Evolutionary conservation across 2,329 filamentous ascomycete species (phyloP), one percentile per base, ranked within the genome.

Genomic region (Teratosphaeria destructans): DNA sequence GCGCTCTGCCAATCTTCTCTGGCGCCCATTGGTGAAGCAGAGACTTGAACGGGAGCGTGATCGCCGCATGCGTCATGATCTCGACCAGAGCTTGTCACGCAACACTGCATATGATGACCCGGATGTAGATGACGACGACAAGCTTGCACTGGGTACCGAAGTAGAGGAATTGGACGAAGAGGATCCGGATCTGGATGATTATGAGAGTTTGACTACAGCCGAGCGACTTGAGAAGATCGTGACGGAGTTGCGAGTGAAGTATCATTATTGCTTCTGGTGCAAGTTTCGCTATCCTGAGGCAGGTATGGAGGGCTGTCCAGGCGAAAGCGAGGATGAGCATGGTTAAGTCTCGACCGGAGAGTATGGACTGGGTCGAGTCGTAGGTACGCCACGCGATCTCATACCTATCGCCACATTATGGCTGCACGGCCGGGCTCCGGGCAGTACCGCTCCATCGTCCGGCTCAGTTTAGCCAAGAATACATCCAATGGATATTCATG

Each of bases 191-290:
- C 75, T 97, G 60, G 86, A 92, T 32, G 86, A 84, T 59, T 96
- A 95, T 67, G 85, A 91, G 68, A 82, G 81, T 1, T 76, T 93
- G 53, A 82, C 85, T 26, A 78, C 84, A 1, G 76, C 77, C 1
- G 87, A 95, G 67, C 83, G 84, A 64, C 75, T 97, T 62, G 75
- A 78, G 8, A 83, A 78, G 65, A 73, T 95, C 14, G 81, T 96
- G 10, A 72, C 76, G 19, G 85, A 89, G 73, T 73, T 99, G 58
- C 82, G 94, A 43, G 78, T 84, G 55, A 82, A 82, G 69, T 84
- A 90, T 69, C 75, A 80, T 53, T 99, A 99, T 72, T 99, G 94
- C 76, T 96, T 96, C 72, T 99, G 92, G 89, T 99, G 94, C 75
- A 97, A 96, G 73, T 88, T 82, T 73, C 78, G 79, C 57, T 99